Evolutionary conservation across 805 yeast species (phyloP).

Genomic region (Isabelozyma rhagii): DNA sequence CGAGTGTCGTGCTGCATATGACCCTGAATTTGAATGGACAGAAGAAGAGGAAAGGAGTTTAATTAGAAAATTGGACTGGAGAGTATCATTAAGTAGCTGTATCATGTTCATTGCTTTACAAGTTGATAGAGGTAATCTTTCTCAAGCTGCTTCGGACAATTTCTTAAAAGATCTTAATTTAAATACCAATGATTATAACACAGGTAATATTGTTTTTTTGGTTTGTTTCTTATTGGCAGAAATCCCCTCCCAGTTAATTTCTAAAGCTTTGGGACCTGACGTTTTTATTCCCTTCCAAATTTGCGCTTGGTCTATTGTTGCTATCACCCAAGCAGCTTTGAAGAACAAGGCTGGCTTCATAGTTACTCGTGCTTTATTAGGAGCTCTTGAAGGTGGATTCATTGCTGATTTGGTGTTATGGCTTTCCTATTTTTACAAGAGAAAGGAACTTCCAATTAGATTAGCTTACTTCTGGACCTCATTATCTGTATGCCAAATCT

Average conservation of each 20-base stretch:
- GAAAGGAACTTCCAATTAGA: conserved; percentile 54
- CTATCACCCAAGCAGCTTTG: conserved; percentile 49
- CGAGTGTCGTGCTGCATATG: conserved; percentile 40
- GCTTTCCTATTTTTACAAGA: conserved; percentile 64
- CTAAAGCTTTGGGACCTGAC: conserved; percentile 64
- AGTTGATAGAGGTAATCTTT: conserved; percentile 55
- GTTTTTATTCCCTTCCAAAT: conserved; percentile 60
- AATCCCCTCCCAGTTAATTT: conserved; percentile 62
- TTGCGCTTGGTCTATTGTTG: conserved; percentile 53
- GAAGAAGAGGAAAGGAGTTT: conserved; percentile 48
- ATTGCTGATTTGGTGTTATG: conserved; percentile 63
- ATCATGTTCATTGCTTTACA: conserved; percentile 58
- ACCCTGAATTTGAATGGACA: conserved; percentile 58
- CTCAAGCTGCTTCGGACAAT: conserved; percentile 58
- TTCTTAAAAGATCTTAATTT: conserved; percentile 49
- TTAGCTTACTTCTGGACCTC: conserved; percentile 59
- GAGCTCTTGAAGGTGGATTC: conserved; percentile 65
- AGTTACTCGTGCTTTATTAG: conserved; percentile 50
- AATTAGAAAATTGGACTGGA: conserved; percentile 50
- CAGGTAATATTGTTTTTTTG: conserved; percentile 54
- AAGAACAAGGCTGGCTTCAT: conserved; percentile 40
- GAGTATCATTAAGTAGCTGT: conserved; percentile 57
- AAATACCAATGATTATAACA: conserved; percentile 57
- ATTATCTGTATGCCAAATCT: conserved; percentile 30
- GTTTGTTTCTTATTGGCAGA: conserved; percentile 55